A percentile compares a stretch with the other conserved stretches of the same genome.
Conservation (phyloP, 2,329 filamentous ascomycete genomes). For the Incumbomyces lentus region DNA sequence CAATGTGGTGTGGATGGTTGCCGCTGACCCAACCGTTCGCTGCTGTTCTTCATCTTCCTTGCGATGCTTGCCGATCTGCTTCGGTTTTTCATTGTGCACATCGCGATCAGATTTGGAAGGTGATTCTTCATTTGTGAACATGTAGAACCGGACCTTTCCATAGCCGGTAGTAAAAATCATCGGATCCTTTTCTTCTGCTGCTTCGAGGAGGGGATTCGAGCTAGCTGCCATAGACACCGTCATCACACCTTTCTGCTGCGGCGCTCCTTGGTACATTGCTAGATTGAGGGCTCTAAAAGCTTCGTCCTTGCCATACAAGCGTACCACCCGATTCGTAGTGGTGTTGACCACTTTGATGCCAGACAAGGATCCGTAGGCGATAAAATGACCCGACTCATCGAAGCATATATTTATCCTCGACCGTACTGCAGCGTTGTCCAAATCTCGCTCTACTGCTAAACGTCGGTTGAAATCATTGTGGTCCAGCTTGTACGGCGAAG, state of each 20-base stretch:
- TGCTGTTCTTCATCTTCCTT: slow-evolving; percentile 48
- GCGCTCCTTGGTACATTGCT: slow-evolving; percentile 84
- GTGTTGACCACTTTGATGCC: slow-evolving; percentile 95
- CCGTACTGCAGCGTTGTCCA: slow-evolving; percentile 59
- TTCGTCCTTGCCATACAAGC: slow-evolving; percentile 83
- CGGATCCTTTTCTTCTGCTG: slow-evolving; percentile 82
- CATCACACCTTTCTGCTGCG: slow-evolving; percentile 83
- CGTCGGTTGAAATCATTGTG: slow-evolving; percentile 85
- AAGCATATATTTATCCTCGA: slow-evolving; percentile 79
- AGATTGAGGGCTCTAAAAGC: slow-evolving; percentile 74
- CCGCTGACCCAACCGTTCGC: slow-evolving; percentile 61
- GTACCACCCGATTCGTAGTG: slow-evolving; percentile 82
- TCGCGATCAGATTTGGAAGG: slow-evolving; percentile 77
- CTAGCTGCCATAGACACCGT: slow-evolving; percentile 97
- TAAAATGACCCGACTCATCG: slow-evolving; percentile 91
- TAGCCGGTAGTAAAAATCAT: slow-evolving; percentile 77
- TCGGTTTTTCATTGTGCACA: slow-evolving; percentile 92
- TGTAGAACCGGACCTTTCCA: slow-evolving; percentile 88
- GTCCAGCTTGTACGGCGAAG: slow-evolving; percentile 68
- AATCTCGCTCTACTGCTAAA: slow-evolving; percentile 73
- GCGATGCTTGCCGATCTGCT: slow-evolving; percentile 44
- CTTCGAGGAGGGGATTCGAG: slow-evolving; percentile 81
- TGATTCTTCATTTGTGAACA: slow-evolving; percentile 87
- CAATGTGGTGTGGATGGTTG: slow-evolving; percentile 81
- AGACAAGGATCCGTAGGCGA: slow-evolving; percentile 84